Evolutionary conservation across 2,329 filamentous ascomycete genomes (phyloP).

Genomic region (Xylariaceae sp.): DNA sequence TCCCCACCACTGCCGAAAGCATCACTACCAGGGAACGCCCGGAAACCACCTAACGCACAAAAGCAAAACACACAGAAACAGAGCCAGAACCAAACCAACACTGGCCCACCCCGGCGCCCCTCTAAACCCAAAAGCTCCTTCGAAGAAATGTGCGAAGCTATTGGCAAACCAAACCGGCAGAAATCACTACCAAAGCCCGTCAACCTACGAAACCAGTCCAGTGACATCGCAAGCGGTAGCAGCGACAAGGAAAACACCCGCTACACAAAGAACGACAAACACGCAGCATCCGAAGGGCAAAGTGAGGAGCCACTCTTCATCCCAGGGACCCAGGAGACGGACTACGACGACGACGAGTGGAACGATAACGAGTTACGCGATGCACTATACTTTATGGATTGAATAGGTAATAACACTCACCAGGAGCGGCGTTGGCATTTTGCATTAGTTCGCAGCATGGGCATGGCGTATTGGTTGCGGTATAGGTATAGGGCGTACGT

Average conservation of each 20-base stretch:
- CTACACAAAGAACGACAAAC: background rate
- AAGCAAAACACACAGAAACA: background rate
- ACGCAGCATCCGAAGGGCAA: background rate
- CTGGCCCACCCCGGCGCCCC: no score
- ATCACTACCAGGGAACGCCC: background rate
- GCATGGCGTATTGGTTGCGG: constrained; percentile 1
- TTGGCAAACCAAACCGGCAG: constrained; percentile 4
- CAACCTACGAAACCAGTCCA: background rate
- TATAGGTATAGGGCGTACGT: background rate
- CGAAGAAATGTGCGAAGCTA: constrained; percentile 20
- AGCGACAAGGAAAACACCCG: background rate
- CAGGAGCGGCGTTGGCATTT: background rate
- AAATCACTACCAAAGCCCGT: constrained; percentile 8
- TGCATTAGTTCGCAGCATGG: background rate
- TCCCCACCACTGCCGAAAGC: background rate
- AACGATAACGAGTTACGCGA: constrained; percentile 13
- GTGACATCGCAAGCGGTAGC: background rate
- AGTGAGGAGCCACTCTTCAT: background rate
- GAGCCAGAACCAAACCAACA: background rate
- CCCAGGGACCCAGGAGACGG: constrained; percentile 26
- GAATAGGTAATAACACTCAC: background rate
- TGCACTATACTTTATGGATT: no score
- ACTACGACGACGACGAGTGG: constrained; percentile 24
- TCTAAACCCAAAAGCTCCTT: constrained; percentile 14
- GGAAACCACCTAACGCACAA: background rate